Evolutionary conservation across 331 rosid species (phyloP).

Genomic region (Ulmus americana): DNA sequence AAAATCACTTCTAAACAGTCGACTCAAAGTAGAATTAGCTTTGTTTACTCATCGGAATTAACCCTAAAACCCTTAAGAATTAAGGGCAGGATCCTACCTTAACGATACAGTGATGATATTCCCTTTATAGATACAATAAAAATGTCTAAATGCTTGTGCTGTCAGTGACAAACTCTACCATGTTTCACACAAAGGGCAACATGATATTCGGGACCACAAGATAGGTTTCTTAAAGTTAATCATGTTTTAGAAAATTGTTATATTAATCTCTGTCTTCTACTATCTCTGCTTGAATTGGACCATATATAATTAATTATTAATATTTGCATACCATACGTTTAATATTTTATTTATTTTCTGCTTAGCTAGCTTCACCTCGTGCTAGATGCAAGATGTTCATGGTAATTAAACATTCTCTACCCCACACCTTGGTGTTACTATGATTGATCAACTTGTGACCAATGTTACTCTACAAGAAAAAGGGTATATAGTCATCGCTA

Average conservation of each 20-base stretch:
- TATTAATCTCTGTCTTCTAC: constrained; percentile 22
- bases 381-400: not conserved
- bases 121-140: constrained; percentile 33
- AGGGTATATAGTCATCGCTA: no score
- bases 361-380: constrained; percentile 10
- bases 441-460: constrained; percentile 4
- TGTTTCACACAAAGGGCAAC: constrained; percentile 59
- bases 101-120: constrained; percentile 45
- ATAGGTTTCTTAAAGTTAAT: constrained; percentile 61
- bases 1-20: no score
- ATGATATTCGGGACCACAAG: constrained; percentile 63
- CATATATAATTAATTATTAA: not conserved
- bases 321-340: no score
- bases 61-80: constrained; percentile 24
- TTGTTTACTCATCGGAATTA: constrained; percentile 29
- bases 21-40: constrained; percentile 15
- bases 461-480: not conserved
- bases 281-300: constrained; percentile 33
- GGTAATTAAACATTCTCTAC: constrained; percentile 5
- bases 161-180: constrained; percentile 48
- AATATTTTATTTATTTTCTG: not conserved
- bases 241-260: constrained; percentile 26
- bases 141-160: constrained; percentile 51
- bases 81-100: constrained; percentile 58
- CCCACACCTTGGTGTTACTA: constrained; percentile 8